Base-by-base conservation (phyloP, 345 rosid genomes). In the Syzygium aqueum region DNA sequence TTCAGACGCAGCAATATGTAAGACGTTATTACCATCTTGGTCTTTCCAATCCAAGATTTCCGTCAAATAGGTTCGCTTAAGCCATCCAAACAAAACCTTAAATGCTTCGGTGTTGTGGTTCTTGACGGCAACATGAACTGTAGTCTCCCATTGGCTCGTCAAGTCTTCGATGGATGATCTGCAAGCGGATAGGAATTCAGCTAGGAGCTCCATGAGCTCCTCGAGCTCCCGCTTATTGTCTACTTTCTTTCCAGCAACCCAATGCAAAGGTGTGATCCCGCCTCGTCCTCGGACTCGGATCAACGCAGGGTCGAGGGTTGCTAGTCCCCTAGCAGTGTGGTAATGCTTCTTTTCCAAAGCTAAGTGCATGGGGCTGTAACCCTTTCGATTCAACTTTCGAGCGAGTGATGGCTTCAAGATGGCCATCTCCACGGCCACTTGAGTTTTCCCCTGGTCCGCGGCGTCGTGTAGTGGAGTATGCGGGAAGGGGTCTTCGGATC, bases 161-260 rank as follows among this genome's bases (percentile, higher is more conserved):
- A 89, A 77, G 49, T 92, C 92, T 53, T 63, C 46, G 46, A 89
- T 89, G 84, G 89, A 86, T 3, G 84, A 84, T 5, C 88, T 91
- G 37, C 89, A 88, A 77, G 77, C 43, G 8, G 54, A 43, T 7
- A 92, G 89, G 84, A 91, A 88, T 4, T 88, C 85, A 2, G 90
- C 84, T 37, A 91, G 27, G 11, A 89, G 49, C 28, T 88, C 85
- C 0, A 57, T 11, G 27, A 54, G 59, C 11, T 54, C 5, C 59
- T 22, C 59, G 4, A 22, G 10, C 59, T 54, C 59, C 9, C 8
- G 27, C 27, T 54, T 85, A 16, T 19, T 63, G 53, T 14, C 50
- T 37, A 16, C 27, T 63, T 50, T 54, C 27, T 54, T 22, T 22
- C 59, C 51, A 5, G 63, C 63, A 6, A 57, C 63, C 13, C 14